Conservation (phyloP, 176 grass and related monocot genomes). For the Canna indica region DNA sequence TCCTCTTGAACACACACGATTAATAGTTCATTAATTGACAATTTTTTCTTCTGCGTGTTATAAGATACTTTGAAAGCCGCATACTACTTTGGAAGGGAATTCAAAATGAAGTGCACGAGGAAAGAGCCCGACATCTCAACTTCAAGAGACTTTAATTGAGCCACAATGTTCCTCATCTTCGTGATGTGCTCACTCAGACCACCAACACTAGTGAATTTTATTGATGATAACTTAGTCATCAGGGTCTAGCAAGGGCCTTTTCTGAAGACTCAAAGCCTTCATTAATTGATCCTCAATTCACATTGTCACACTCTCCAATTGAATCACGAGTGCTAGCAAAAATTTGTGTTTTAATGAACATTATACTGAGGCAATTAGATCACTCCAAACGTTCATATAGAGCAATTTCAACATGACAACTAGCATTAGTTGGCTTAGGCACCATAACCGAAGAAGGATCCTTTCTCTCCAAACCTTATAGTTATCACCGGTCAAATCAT, state of each 20-base stretch:
- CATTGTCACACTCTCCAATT: background rate
- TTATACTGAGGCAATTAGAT: background rate
- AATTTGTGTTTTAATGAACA: background rate
- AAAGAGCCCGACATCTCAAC: no score
- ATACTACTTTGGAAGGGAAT: background rate
- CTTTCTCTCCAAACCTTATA: background rate
- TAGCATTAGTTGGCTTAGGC: no score
- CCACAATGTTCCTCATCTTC: no score
- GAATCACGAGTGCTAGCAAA: background rate
- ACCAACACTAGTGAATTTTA: background rate
- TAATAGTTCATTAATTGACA: background rate
- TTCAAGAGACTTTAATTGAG: background rate
- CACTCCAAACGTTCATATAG: background rate
- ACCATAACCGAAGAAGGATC: no score
- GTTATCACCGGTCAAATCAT: background rate
- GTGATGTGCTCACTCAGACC: background rate
- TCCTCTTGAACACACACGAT: background rate
- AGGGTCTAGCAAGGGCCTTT: conserved; percentile 1
- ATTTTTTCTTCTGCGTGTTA: background rate
- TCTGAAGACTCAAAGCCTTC: background rate
- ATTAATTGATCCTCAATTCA: background rate
- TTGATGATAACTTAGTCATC: background rate
- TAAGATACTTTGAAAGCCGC: background rate
- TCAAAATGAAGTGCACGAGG: background rate
- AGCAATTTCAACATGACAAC: background rate